Evolutionary conservation across 257 asterid species (phyloP), one percentile per base, ranked within the genome.

Genomic region (Gynochthodes officinalis): DNA sequence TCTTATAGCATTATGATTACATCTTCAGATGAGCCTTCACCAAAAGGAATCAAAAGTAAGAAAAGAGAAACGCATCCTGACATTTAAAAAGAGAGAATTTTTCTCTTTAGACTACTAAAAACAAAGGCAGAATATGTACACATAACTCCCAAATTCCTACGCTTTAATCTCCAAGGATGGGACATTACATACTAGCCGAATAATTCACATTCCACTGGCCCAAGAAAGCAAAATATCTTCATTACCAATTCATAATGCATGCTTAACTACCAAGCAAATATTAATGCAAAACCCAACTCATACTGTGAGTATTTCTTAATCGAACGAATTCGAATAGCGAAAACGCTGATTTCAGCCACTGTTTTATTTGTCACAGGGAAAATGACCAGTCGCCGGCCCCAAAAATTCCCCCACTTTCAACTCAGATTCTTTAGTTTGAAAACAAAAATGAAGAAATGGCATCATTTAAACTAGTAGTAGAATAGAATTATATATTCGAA

Each of bases 191-290:
- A 68, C n/a, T 30, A 21, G 62, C 64, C 54, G 54, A 70, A 59
- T n/a, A 40, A n/a, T 72, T 50, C 55, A 60, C 72, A 59, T 76
- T 61, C 73, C 76, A 53, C 61, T 53, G 52, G 70, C 62, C 63
- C n/a, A 32, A 43, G 42, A 42, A 43, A 72, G 53, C 55, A n/a
- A 58, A 42, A 80, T 75, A 72, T 78, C 77, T 77, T 67, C 81
- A n/a, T 74, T 70, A 74, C 82, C 86, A 73, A 80, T 84, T 79
- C 77, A 19, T 67, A 71, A 71, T 75, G 49, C 88, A 82, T 86
- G 55, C 79, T 68, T 72, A 64, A n/a, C n/a, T n/a, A n/a, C n/a
- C n/a, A n/a, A n/a, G n/a, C n/a, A n/a, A n/a, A n/a, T n/a, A n/a
- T n/a, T n/a, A n/a, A n/a, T n/a, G n/a, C n/a, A n/a, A n/a, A n/a